These are phyloP conservation scores for Nannochloropsis salina DNA, from an alignment of 108 stramenopile species.

Conservation along the genomic window DNA sequence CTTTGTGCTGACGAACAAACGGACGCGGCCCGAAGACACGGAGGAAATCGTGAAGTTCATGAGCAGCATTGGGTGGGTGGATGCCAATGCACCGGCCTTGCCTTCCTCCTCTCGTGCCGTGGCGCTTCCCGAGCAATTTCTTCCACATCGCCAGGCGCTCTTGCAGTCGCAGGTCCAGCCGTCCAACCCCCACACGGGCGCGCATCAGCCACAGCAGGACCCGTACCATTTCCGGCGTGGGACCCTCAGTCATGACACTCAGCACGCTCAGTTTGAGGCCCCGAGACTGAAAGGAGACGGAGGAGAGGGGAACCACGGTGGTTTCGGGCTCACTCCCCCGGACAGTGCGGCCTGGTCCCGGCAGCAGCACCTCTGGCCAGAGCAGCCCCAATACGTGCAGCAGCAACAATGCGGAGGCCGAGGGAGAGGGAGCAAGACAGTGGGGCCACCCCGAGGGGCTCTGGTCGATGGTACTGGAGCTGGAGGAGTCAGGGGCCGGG, in stretches of 20 bases:
- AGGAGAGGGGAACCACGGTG: neutral
- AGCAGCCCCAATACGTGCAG: neutral
- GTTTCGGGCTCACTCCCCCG: neutral
- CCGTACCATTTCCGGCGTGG: neutral
- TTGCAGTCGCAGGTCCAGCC: too few species aligned
- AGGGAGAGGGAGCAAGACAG: neutral
- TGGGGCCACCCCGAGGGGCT: too few species aligned
- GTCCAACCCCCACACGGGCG: neutral
- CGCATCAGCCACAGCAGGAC: neutral
- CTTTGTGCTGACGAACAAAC: neutral
- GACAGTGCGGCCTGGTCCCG: neutral
- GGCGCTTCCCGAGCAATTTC: neutral
- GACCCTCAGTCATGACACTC: neutral
- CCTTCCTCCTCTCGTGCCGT: neutral
- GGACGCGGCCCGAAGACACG: neutral
- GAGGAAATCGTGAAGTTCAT: slow-evolving; percentile 43
- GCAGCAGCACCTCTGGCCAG: neutral
- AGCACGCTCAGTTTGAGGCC: neutral
- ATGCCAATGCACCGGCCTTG: neutral
- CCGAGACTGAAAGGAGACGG: neutral
- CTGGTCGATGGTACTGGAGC: neutral
- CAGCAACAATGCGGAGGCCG: neutral
- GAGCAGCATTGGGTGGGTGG: neutral
- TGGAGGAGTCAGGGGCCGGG: neutral
- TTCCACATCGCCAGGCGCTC: too few species aligned